A percentile compares a stretch with the other conserved stretches of the same genome.
Evolutionary conservation across 805 yeast genomes (phyloP).

Genomic region (Candida anglica): DNA sequence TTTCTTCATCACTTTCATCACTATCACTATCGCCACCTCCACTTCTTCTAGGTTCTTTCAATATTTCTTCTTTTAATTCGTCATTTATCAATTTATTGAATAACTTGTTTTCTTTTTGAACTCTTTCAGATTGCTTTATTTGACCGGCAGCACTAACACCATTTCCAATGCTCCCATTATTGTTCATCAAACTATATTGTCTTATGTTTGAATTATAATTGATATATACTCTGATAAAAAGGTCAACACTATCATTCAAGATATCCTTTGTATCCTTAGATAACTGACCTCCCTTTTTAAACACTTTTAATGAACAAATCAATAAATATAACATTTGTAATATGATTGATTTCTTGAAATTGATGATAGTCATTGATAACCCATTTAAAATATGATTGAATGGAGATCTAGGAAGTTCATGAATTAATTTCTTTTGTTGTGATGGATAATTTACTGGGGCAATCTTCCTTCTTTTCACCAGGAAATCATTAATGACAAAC

Average conservation of each 20-base stretch:
- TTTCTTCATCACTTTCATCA: conserved; percentile 12
- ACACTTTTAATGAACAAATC: conserved; percentile 34
- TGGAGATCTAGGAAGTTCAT: conserved; percentile 32
- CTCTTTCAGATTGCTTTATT: neutral
- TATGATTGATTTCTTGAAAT: conserved; percentile 38
- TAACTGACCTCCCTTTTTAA: conserved; percentile 20
- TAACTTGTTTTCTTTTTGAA: conserved; percentile 30
- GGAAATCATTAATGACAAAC: conserved; percentile 40
- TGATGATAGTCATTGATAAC: conserved; percentile 38
- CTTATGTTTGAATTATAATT: conserved; percentile 25
- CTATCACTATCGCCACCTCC: conserved; percentile 27
- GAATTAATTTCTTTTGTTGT: conserved; percentile 1
- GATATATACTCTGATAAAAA: conserved; percentile 34
- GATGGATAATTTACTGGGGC: conserved; percentile 7
- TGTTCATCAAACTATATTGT: neutral
- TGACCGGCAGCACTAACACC: too few relatives aligned
- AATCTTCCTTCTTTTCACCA: conserved; percentile 29
- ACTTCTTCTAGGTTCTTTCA: conserved; percentile 22
- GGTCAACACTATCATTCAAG: conserved; percentile 22
- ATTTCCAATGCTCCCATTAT: neutral
- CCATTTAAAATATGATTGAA: conserved; percentile 40
- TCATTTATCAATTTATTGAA: conserved; percentile 35
- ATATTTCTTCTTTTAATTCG: conserved; percentile 34
- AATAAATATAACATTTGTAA: conserved; percentile 40
- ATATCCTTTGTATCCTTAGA: conserved; percentile 14